These are phyloP conservation scores for Deuterostichococcus epilithicus DNA, from an alignment of 139 green algal species.

Conservation along the genomic window DNA sequence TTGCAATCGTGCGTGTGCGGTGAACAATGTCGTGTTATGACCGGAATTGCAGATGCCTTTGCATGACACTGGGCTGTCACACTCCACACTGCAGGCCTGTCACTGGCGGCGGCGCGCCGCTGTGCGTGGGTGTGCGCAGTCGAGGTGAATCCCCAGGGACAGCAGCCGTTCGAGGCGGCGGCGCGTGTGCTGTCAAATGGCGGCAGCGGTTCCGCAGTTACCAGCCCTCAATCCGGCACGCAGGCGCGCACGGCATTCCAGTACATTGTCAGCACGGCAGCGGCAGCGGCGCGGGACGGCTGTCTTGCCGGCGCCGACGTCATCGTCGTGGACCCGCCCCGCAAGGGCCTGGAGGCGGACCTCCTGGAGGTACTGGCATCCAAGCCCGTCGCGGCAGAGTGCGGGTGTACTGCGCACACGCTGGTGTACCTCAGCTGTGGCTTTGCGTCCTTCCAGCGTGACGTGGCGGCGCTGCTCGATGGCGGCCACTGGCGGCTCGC, in stretches of 20 bases:
- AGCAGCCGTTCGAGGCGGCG: constrained; percentile 32
- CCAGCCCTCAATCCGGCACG: not conserved
- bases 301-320: constrained; percentile 44
- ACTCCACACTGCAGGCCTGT: constrained; percentile 37
- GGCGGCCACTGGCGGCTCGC: constrained; percentile 39
- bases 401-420: constrained; percentile 1
- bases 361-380: constrained; percentile 45
- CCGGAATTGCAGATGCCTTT: no score
- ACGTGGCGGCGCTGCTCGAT: constrained; percentile 43
- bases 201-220: not conserved
- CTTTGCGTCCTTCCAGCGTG: constrained; percentile 47
- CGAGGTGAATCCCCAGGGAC: constrained; percentile 58
- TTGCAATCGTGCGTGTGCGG: no score
- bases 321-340: constrained; percentile 70
- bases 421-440: constrained; percentile 82
- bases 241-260: constrained; percentile 12
- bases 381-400: not conserved
- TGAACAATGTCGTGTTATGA: no score
- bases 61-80: no score
- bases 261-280: constrained; percentile 45
- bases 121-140: constrained; percentile 37
- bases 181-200: constrained; percentile 7
- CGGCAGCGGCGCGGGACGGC: constrained; percentile 22
- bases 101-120: constrained; percentile 33
- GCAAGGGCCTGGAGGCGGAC: constrained; percentile 61